Percentiles rank a stretch among this genome's conserved stretches.
Evolutionary conservation across 2,329 filamentous ascomycete genomes (phyloP).

Genomic region (Aureobasidium sp.): DNA sequence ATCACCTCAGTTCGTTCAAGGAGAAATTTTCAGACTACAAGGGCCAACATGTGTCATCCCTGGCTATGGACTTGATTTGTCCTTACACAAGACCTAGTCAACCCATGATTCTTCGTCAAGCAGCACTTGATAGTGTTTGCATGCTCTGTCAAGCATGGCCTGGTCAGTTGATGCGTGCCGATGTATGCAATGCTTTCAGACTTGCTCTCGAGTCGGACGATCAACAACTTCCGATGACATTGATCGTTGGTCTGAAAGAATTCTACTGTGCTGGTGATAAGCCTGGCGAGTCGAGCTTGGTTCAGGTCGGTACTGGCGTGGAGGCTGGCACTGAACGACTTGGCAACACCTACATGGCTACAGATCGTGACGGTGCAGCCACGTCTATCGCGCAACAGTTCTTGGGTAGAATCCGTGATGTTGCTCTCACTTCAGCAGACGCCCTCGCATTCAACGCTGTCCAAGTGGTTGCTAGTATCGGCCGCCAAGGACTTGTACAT

Average conservation of each 20-base stretch:
- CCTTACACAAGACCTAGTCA: conserved; percentile 64
- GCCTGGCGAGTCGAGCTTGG: conserved; percentile 57
- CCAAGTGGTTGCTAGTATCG: conserved; percentile 87
- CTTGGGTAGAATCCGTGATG: conserved; percentile 70
- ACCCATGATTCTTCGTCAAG: conserved; percentile 61
- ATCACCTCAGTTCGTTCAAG: conserved; percentile 57
- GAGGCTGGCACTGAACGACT: conserved; percentile 41
- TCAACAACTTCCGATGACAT: conserved; percentile 62
- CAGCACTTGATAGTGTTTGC: conserved; percentile 77
- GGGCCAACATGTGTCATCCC: conserved; percentile 62
- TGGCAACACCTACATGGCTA: conserved; percentile 55
- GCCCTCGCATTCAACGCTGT: conserved; percentile 76
- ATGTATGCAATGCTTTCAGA: conserved; percentile 72
- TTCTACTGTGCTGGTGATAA: conserved; percentile 79
- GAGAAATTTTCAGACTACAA: conserved; percentile 57
- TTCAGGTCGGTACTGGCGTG: conserved; percentile 33
- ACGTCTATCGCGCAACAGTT: conserved; percentile 83
- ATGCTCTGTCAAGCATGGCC: conserved; percentile 87
- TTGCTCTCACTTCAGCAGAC: conserved; percentile 68
- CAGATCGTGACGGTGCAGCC: conserved; percentile 74
- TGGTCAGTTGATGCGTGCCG: conserved; percentile 69
- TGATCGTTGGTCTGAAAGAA: conserved; percentile 72
- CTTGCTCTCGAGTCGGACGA: conserved; percentile 68
- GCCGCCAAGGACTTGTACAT: conserved; percentile 86
- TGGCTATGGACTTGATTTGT: conserved; percentile 75